Percentiles rank a stretch among this genome's conserved stretches.
Evolutionary conservation across 345 rosid genomes (phyloP).

Genomic region (Camelina hispida): DNA sequence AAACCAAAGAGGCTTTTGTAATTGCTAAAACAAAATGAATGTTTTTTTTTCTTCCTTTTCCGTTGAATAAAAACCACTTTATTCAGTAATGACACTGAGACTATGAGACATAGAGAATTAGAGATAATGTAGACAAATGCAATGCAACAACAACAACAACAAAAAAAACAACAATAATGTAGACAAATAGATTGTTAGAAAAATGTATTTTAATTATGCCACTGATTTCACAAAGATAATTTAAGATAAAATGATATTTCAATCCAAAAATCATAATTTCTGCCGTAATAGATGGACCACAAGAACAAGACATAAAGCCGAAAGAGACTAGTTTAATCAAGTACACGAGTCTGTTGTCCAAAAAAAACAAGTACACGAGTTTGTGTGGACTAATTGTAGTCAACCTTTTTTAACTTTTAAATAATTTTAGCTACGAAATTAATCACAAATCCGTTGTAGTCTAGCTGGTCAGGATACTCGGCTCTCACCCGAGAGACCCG

Average conservation of each 20-base stretch:
- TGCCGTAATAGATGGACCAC: conserved; percentile 39
- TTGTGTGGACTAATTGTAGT: too few relatives aligned
- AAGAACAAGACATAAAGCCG: conserved; percentile 30
- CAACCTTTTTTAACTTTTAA: too few relatives aligned
- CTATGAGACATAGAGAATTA: background rate
- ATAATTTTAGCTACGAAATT: too few relatives aligned
- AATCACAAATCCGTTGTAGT: conserved; percentile 40
- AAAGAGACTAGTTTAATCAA: conserved; percentile 26
- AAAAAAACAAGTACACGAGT: too few relatives aligned
- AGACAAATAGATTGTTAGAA: background rate
- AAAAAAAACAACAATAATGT: background rate
- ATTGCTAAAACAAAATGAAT: background rate
- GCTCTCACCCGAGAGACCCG: conserved; percentile 77
- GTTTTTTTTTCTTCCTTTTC: background rate
- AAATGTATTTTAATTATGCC: background rate
- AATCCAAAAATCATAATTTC: conserved; percentile 33
- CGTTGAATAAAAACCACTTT: too few relatives aligned
- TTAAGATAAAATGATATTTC: background rate
- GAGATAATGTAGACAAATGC: conserved; percentile 17
- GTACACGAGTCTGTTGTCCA: background rate
- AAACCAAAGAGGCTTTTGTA: background rate
- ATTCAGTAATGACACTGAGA: background rate
- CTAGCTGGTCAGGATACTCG: conserved; percentile 73
- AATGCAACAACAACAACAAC: too few relatives aligned
- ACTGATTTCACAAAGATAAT: too few relatives aligned